phyloP scores from a whole-genome alignment of 768 basidiomycete genomes.

The Rhodosporidiobolus odoratus region DNA sequence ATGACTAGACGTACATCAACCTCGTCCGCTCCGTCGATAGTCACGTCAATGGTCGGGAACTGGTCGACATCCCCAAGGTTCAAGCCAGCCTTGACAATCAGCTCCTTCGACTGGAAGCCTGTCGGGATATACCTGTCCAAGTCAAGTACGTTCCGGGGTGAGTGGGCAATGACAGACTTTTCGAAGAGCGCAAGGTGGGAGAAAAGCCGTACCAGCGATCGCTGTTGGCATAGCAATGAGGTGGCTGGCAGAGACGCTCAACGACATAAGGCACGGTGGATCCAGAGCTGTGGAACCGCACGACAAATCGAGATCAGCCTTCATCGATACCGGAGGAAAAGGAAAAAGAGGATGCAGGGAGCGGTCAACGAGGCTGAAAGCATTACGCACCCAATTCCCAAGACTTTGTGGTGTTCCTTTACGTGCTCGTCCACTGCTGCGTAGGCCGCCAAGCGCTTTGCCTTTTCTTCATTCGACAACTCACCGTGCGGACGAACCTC shows the following conservation, averaged over 20 bases:
- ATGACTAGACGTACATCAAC: constrained; percentile 44
- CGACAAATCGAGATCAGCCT: not conserved
- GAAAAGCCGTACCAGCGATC: constrained; percentile 66
- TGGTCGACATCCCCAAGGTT: constrained; percentile 44
- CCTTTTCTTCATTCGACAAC: constrained; percentile 54
- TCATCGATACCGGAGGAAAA: not conserved
- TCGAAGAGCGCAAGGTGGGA: constrained; percentile 60
- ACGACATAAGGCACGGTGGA: constrained; percentile 68
- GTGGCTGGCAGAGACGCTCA: constrained; percentile 69
- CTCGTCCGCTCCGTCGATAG: constrained; percentile 97
- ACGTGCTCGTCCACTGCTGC: constrained; percentile 90
- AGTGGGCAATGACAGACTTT: not conserved
- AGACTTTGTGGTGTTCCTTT: constrained; percentile 64
- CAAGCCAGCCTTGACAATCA: constrained; percentile 67
- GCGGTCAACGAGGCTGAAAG: too few relatives aligned
- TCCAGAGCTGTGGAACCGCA: constrained; percentile 50
- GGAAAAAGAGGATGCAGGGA: not conserved
- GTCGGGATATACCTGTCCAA: constrained; percentile 39
- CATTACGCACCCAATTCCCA: constrained; percentile 46
- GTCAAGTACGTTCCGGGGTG: not conserved
- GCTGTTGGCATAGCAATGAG: constrained; percentile 69
- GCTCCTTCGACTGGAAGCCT: constrained; percentile 92
- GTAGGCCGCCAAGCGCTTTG: constrained; percentile 86
- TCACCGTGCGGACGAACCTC: constrained; percentile 18
- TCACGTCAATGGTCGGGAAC: constrained; percentile 78